Base-by-base conservation (phyloP, 441 rosid genomes). In the Populus hybrid region DNA sequence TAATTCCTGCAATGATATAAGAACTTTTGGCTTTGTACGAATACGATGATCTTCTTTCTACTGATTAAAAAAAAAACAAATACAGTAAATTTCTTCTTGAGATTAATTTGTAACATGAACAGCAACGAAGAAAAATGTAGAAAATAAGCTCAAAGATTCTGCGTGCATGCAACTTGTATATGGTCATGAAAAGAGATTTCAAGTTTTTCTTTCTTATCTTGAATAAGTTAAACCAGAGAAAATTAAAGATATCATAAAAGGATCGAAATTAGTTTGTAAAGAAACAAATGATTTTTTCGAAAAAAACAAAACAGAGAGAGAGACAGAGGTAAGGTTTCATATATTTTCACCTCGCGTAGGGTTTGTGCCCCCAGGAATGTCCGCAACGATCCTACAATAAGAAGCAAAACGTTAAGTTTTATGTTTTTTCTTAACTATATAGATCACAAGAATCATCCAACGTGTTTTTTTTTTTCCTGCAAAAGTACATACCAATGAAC, bases 401-500 rank as follows among this genome's bases (percentile, higher is more conserved):
- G 57, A 46, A 4, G 57, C 11, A 23, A 20, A 64, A 64, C 28
- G 28, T 64, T 23, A 64, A 4, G 18, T 46, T 64, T n/a, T 9
- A n/a, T 26, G n/a, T 64, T 64, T n/a, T 9, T 67, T 26, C 38
- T 6, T 14, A 30, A 67, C 4, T 64, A 8, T 8, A n/a, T 64
- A 64, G 14, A 64, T 64, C 20, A 30, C 70, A 32, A 67, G 35
- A 26, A 30, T 35, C 46, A 40, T 40, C 46, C 46, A 38, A 10
- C 40, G 10, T 34, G 30, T 21, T 9, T 65, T 26, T 66, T 3
- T 28, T 3, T 28, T 9, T 4, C 4, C 24, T 38, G 34, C 30
- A 67, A 16, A 32, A 66, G 69, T 3, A 38, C 71, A 1, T 14
- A 91, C 97, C 97, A 93, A 75, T 93, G 97, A 74, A 89, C 82